Percentiles rank a stretch among this genome's conserved stretches.
Evolutionary conservation across 1,284 basidiomycete species (phyloP).

Genomic region (Neolentinus lepideus): DNA sequence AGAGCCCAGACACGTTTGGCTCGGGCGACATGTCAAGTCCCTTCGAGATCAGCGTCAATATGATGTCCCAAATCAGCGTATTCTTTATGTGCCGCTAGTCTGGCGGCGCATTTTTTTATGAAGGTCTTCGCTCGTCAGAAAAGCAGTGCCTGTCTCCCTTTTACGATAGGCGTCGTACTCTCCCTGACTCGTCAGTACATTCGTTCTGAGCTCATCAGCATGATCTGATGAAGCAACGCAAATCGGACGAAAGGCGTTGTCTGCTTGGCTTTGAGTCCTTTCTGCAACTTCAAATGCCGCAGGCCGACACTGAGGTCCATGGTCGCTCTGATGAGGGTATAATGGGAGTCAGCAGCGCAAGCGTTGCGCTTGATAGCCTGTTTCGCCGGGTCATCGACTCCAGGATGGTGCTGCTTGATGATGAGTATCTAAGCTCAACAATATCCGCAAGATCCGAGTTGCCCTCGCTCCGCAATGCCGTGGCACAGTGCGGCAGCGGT

Average conservation of each 20-base stretch:
- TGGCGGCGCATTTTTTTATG: slow-evolving; percentile 46
- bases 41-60: slow-evolving; percentile 32
- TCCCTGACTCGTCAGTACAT: slow-evolving; percentile 30
- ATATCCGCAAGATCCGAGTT: slow-evolving; percentile 49
- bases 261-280: slow-evolving; percentile 46
- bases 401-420: slow-evolving; percentile 33
- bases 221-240: slow-evolving; percentile 49
- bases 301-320: slow-evolving; percentile 28
- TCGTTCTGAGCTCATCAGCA: slow-evolving; percentile 46
- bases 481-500: slow-evolving; percentile 49
- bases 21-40: slow-evolving; percentile 41
- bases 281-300: slow-evolving; percentile 37
- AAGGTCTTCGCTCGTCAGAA: slow-evolving; percentile 46
- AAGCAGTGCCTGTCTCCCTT: slow-evolving; percentile 53
- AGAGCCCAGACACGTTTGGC: slow-evolving; percentile 31
- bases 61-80: slow-evolving; percentile 50
- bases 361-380: slow-evolving; percentile 43
- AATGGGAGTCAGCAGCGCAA: slow-evolving; percentile 45
- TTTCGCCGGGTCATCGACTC: slow-evolving; percentile 36
- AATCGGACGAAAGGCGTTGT: slow-evolving; percentile 40
- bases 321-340: slow-evolving; percentile 42
- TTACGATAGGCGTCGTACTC: slow-evolving; percentile 31
- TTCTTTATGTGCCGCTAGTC: slow-evolving; percentile 52
- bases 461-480: slow-evolving; percentile 37
- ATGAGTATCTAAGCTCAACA: slow-evolving; percentile 51